A percentile compares a stretch with the other conserved stretches of the same genome.
Conservation (phyloP, 768 basidiomycete species). For the Naganishia antarctica region DNA sequence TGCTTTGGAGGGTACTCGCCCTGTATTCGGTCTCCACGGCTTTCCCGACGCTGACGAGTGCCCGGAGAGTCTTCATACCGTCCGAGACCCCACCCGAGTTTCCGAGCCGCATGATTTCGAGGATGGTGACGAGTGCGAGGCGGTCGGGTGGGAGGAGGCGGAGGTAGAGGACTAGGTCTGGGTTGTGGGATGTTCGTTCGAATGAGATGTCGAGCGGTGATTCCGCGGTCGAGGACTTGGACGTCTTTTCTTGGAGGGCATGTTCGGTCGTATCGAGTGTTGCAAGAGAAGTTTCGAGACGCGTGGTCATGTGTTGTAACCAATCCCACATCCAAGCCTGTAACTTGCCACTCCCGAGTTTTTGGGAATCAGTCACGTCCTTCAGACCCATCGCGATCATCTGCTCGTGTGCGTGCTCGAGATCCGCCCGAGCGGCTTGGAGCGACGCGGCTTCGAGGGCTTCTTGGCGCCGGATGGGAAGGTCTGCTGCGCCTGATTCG, state of each 20-base stretch:
- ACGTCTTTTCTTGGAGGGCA: conserved; percentile 4
- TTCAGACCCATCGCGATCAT: conserved; percentile 22
- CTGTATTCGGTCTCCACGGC: conserved; percentile 89
- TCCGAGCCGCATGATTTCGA: conserved; percentile 73
- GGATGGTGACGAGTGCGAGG: conserved; percentile 79
- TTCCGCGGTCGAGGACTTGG: conserved; percentile 21
- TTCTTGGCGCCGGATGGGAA: conserved; percentile 39
- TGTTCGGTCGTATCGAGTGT: conserved; percentile 25
- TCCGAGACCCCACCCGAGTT: conserved; percentile 69
- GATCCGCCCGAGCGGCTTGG: conserved; percentile 40
- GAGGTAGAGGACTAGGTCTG: conserved; percentile 64
- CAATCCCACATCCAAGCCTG: conserved; percentile 46
- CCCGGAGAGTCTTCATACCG: conserved; percentile 85
- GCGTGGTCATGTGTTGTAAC: conserved; percentile 32
- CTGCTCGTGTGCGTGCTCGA: conserved; percentile 37
- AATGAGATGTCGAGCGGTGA: conserved; percentile 14
- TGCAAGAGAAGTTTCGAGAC: conserved; percentile 31
- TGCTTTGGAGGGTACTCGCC: conserved; percentile 62
- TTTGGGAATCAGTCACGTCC: conserved; percentile 27
- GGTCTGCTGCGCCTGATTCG: conserved; percentile 53
- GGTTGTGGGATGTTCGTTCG: conserved; percentile 34
- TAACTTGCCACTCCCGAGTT: conserved; percentile 33
- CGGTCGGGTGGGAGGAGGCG: conserved; percentile 68
- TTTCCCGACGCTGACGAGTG: conserved; percentile 70
- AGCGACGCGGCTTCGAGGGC: conserved; percentile 41